Base-by-base conservation (phyloP, 2,329 filamentous ascomycete species). In the Aureobasidium uvarum region DNA sequence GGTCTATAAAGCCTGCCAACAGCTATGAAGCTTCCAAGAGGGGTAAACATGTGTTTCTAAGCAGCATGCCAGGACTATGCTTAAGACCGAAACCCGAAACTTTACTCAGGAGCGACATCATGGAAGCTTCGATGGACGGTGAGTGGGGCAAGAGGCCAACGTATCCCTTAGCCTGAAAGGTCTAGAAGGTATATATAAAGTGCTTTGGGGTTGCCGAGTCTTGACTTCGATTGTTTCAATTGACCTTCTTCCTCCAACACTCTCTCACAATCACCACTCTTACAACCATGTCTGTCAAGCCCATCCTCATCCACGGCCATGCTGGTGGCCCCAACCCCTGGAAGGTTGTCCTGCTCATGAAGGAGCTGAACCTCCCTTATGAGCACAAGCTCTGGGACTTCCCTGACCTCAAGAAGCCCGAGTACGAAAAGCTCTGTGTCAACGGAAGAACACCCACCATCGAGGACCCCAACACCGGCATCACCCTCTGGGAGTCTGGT, bases 391-490 rank as follows among this genome's bases (percentile, higher is more conserved):
- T 73, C 52, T 71, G 78, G 62, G 68, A 72, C 8, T 76, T 79
- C 65, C 18, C 71, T 18, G 75, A 79, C 6, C 64, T 82, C 33
- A 82, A 82, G 67, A 70, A 72, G 13, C 71, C 74, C 6, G 55
- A 64, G 2, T 83, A 75, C 72, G 70, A 76, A 41, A 71, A 70
- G 51, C 62, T 78, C 68, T 80, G 80, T 68, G 77, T 77, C 60
- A 80, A 80, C 62, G 77, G 78, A 46, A 72, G 77, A 7, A 71
- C 80, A 28, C 79, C 80, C n/a, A 76, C 77, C 4, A 79, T 82
- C 67, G 68, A 78, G 23, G 80, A 82, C 69, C 80, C 79, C 0
- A 81, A 81, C 71, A 80, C 77, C 0, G 74, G 73, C 66, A 67
- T 79, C 62, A 77, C 71, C n/a, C 67, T 79, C 6, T 79, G 74